Conservation (phyloP, 1,284 basidiomycete species). For the Sanghuangporus sanghuang region DNA sequence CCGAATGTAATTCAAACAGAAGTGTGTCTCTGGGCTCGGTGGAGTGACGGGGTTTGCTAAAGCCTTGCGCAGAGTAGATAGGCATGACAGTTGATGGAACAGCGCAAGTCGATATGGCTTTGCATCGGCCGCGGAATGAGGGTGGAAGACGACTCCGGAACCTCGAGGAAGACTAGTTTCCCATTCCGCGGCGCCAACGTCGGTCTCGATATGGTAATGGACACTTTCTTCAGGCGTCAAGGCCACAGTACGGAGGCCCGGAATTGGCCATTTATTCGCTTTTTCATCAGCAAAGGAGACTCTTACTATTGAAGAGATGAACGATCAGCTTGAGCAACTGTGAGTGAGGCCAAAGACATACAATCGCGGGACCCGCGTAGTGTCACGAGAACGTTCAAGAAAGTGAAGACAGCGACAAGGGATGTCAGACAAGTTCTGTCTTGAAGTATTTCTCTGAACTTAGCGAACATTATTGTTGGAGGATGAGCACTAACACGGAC, state of each 20-base stretch:
- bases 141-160: background rate
- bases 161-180: background rate
- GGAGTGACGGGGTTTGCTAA: background rate
- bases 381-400: background rate
- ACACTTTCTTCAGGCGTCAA: conserved; percentile 14
- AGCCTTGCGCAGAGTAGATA: background rate
- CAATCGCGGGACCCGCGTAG: background rate
- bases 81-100: conserved; percentile 14
- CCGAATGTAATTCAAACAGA: conserved; percentile 11
- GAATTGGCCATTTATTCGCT: background rate
- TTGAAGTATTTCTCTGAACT: background rate
- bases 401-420: background rate
- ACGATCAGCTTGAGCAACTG: background rate
- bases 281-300: background rate
- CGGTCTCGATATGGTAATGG: conserved; percentile 11
- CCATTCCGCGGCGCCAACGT: conserved; percentile 1
- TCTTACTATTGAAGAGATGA: background rate
- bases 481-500: too few species aligned
- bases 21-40: background rate
- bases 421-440: background rate
- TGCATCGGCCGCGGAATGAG: background rate
- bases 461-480: background rate
- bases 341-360: background rate
- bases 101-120: conserved; percentile 1
- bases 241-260: conserved; percentile 2